phyloP scores from a whole-genome alignment of 495 filamentous ascomycete species.

The Cladorrhinum samala region DNA sequence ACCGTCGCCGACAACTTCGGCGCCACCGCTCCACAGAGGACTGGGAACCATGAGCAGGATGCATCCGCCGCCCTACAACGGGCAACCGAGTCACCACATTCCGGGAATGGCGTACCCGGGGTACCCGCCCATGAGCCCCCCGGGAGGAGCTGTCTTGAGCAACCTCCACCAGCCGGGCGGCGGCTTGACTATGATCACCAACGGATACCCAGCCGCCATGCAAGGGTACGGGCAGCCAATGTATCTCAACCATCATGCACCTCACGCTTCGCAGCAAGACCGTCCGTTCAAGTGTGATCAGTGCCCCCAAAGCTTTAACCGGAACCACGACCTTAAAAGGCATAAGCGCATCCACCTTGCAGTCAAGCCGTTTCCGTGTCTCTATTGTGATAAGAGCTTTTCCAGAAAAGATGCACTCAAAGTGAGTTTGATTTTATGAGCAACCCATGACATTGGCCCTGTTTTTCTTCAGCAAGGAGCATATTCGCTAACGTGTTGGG shows the following conservation, averaged over 20 bases:
- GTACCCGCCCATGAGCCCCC: conserved; percentile 30
- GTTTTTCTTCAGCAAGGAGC: no score
- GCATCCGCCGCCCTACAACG: no score
- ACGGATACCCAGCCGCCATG: no score
- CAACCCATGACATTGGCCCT: not conserved
- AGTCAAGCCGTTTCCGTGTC: conserved; percentile 92
- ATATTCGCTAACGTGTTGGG: not conserved
- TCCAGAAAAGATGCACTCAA: conserved; percentile 95
- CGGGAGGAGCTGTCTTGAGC: conserved; percentile 73
- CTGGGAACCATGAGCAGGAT: no score
- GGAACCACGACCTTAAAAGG: conserved; percentile 94
- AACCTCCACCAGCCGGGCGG: conserved; percentile 68
- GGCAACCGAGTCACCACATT: no score
- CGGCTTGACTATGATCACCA: conserved; percentile 56
- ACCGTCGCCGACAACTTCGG: no score
- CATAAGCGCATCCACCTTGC: conserved; percentile 93
- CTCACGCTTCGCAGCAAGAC: conserved; percentile 45
- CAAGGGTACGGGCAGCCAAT: no score
- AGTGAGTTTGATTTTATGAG: conserved; percentile 43
- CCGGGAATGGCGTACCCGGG: conserved; percentile 29
- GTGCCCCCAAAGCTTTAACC: conserved; percentile 89
- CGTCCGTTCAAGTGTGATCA: conserved; percentile 92
- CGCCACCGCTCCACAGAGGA: no score
- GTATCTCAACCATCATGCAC: conserved; percentile 31
- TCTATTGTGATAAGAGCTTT: conserved; percentile 92